Evolutionary conservation across 352 stramenopile species (phyloP), one percentile per base, ranked within the genome.

Genomic region (Globisporangium camurandrum): DNA sequence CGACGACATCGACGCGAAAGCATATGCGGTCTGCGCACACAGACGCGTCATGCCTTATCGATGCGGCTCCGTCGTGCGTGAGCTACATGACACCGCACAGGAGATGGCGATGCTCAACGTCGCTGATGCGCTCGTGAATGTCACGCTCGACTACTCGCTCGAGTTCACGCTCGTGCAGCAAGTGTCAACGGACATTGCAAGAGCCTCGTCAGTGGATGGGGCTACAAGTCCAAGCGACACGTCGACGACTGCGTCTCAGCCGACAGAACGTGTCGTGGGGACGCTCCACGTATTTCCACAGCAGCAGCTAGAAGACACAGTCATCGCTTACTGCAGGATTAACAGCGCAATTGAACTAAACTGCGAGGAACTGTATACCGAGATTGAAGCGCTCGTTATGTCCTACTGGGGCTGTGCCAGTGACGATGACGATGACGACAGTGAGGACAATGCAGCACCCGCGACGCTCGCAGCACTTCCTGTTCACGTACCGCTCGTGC

Each of bases 81-180:
- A 80, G 28, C 40, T 85, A 6, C 51, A 67, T 4, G 64, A 57
- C 3, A 57, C 62, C n/a, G 51, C 70, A 40, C 51, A 64, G 17
- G 70, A 84, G 19, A 84, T 87, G 68, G 66, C 54, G 40, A 51
- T 24, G 17, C 39, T 78, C 11, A 59, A 67, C 1, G 62, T 69
- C 34, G 56, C 57, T 20, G 75, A 87, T 42, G 64, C 47, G 12
- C 46, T 85, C 17, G 70, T 80, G 28, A 87, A 85, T 41, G 47
- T 87, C 41, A 82, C 72, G 26, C 49, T 84, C 28, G 75, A 87
- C 48, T 65, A 62, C 48, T 68, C 62, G 26, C 57, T 87, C 23
- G 30, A 34, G 19, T 87, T 84, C 49, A 47, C 69, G 14, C 46
- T 86, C 19, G 38, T 36, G 9, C 51, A n/a, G n/a, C n/a, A n/a